phyloP scores from a whole-genome alignment of 108 stramenopile genomes.

The Mediolabrus comicus region DNA sequence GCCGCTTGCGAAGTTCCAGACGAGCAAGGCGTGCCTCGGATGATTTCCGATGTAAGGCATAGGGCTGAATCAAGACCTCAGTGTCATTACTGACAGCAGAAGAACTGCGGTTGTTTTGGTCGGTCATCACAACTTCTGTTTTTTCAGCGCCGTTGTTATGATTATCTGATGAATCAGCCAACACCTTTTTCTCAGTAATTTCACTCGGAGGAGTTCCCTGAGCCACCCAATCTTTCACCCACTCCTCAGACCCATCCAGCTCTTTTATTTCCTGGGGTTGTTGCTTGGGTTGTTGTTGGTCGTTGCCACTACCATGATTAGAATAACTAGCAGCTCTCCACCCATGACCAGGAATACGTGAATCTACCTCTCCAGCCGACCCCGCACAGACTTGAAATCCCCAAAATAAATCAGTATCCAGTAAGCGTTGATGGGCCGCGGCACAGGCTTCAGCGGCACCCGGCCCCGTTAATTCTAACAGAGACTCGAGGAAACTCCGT shows the following conservation, averaged over 20 bases:
- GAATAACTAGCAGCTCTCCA: constrained; percentile 1
- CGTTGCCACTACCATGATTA: neutral
- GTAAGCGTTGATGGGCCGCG: constrained; percentile 7
- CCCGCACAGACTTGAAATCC: constrained; percentile 12
- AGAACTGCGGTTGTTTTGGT: neutral
- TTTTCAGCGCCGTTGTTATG: neutral
- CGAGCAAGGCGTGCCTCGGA: constrained; percentile 26
- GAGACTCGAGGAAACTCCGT: constrained; percentile 21
- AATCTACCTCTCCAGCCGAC: constrained; percentile 9
- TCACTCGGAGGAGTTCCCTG: constrained; percentile 1
- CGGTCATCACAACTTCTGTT: neutral
- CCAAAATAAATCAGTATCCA: constrained; percentile 38
- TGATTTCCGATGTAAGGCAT: constrained; percentile 12
- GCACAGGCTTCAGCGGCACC: constrained; percentile 22
- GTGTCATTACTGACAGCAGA: neutral
- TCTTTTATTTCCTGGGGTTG: neutral
- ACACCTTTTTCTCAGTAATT: neutral
- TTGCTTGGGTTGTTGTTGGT: neutral
- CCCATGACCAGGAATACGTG: constrained; percentile 1
- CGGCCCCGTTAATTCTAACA: constrained; percentile 18
- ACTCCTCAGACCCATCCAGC: constrained; percentile 2
- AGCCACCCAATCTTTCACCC: constrained; percentile 20
- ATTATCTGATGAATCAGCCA: neutral
- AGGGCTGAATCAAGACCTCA: neutral
- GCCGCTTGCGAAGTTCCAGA: constrained; percentile 21